Percentiles rank a stretch among this genome's conserved stretches.
Conservation (phyloP, 768 basidiomycete species). For the Panaeolus cyanescens region DNA sequence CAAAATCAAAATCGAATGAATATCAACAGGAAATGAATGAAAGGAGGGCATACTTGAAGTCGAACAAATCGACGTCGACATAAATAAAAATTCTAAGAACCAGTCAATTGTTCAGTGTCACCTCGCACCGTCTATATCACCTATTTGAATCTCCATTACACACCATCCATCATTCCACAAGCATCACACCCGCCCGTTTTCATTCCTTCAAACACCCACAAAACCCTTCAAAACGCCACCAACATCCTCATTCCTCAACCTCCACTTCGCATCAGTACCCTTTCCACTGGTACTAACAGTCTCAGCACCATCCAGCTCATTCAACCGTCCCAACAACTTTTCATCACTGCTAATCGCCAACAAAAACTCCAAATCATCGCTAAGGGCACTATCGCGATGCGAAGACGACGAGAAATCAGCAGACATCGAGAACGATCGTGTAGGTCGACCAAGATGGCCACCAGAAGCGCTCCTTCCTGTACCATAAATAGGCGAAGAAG, state of each 20-base stretch:
- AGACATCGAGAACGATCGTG: constrained; percentile 15
- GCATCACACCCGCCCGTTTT: neutral
- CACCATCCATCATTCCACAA: neutral
- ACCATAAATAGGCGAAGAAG: constrained; percentile 2
- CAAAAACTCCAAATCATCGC: constrained; percentile 55
- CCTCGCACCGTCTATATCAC: neutral
- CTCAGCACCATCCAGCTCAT: constrained; percentile 72
- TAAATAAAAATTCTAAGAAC: too few species aligned
- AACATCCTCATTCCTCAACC: constrained; percentile 38
- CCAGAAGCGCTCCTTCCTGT: constrained; percentile 27
- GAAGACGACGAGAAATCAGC: constrained; percentile 7
- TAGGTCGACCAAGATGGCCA: constrained; percentile 11
- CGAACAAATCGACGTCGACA: too few species aligned
- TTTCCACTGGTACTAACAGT: constrained; percentile 70
- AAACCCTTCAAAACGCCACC: constrained; percentile 29
- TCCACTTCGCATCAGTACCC: constrained; percentile 84
- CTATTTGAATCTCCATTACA: neutral
- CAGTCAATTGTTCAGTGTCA: too few species aligned
- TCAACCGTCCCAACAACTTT: constrained; percentile 73
- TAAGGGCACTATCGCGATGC: constrained; percentile 25
- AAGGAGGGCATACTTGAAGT: too few species aligned
- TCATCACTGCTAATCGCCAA: constrained; percentile 76
- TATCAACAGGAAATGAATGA: too few species aligned
- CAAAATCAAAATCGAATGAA: too few species aligned
- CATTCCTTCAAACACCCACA: constrained; percentile 13